phyloP scores from a whole-genome alignment of 179 eudicot species.

The Nepenthes alata region DNA sequence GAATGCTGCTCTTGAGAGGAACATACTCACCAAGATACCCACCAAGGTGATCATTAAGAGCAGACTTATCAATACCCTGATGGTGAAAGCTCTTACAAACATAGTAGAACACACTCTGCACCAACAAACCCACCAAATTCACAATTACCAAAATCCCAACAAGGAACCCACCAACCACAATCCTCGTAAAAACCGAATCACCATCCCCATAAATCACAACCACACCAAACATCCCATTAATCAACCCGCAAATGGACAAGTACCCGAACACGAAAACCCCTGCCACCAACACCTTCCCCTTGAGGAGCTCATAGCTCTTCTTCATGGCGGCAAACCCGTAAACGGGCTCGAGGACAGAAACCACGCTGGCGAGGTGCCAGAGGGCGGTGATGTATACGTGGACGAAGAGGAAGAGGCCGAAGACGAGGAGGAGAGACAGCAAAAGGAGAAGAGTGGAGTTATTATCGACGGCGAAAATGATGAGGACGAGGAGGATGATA shows the following conservation, averaged over 20 bases:
- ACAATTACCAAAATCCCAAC: slow-evolving; percentile 79
- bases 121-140: slow-evolving; percentile 70
- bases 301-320: slow-evolving; percentile 67
- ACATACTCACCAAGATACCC: slow-evolving; percentile 94
- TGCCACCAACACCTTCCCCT: slow-evolving; percentile 48
- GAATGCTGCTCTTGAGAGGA: slow-evolving; percentile 90
- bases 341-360: slow-evolving; percentile 77
- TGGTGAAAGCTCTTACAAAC: slow-evolving; percentile 86
- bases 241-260: slow-evolving; percentile 48
- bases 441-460: slow-evolving; percentile 32
- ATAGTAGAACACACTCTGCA: slow-evolving; percentile 92
- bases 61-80: slow-evolving; percentile 72
- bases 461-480: slow-evolving; percentile 38
- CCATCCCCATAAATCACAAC: slow-evolving; percentile 63
- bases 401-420: slow-evolving; percentile 45
- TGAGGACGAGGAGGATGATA: slow-evolving; percentile 35
- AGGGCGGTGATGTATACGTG: slow-evolving; percentile 78
- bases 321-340: slow-evolving; percentile 67
- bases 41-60: slow-evolving; percentile 78
- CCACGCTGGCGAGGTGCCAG: slow-evolving; percentile 82
- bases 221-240: slow-evolving; percentile 44
- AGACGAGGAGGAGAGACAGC: slow-evolving; percentile 32
- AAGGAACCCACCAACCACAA: slow-evolving; percentile 72
- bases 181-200: slow-evolving; percentile 31
- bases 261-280: slow-evolving; percentile 55